phyloP scores from a whole-genome alignment of 768 basidiomycete species.

The Pisolithus orientalis region DNA sequence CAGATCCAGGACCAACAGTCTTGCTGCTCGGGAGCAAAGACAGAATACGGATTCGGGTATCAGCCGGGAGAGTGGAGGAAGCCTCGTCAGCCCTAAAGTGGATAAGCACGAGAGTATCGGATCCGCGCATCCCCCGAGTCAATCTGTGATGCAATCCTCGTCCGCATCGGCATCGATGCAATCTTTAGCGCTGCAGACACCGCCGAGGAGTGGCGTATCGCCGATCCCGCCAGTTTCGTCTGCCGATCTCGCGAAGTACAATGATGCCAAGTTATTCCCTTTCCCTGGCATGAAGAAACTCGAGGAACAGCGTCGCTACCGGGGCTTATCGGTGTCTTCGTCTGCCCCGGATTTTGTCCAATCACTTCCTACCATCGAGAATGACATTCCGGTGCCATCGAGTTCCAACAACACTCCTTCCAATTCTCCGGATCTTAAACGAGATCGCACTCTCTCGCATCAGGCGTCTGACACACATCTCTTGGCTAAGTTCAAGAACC shows the following conservation, averaged over 20 bases:
- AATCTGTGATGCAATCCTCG: slow-evolving; percentile 51
- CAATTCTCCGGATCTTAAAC: slow-evolving; percentile 42
- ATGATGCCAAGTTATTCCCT: slow-evolving; percentile 75
- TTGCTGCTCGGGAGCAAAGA: slow-evolving; percentile 57
- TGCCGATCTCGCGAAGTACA: slow-evolving; percentile 67
- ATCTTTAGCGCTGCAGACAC: slow-evolving; percentile 51
- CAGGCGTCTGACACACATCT: slow-evolving; percentile 67
- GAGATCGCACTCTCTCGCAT: slow-evolving; percentile 61
- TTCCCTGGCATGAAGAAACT: slow-evolving; percentile 83
- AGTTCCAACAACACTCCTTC: slow-evolving; percentile 43
- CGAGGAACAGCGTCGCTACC: slow-evolving; percentile 63
- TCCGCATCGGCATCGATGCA: slow-evolving; percentile 61
- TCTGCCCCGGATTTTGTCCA: slow-evolving; percentile 45
- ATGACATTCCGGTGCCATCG: slow-evolving; percentile 36
- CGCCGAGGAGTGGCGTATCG: slow-evolving; percentile 55
- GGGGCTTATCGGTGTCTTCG: slow-evolving; percentile 42
- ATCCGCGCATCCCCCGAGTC: slow-evolving; percentile 35
- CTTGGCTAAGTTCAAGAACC: slow-evolving; percentile 43
- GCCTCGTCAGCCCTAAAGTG: slow-evolving; percentile 54
- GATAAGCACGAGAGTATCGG: slow-evolving; percentile 42
- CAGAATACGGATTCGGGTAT: slow-evolving; percentile 68
- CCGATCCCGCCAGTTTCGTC: slow-evolving; percentile 74
- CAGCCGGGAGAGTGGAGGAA: slow-evolving; percentile 72
- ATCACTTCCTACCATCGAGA: slow-evolving; percentile 40
- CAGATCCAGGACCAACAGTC: slow-evolving; percentile 75